Conservation (phyloP, 108 stramenopile genomes). For the Seminavis robusta region DNA sequence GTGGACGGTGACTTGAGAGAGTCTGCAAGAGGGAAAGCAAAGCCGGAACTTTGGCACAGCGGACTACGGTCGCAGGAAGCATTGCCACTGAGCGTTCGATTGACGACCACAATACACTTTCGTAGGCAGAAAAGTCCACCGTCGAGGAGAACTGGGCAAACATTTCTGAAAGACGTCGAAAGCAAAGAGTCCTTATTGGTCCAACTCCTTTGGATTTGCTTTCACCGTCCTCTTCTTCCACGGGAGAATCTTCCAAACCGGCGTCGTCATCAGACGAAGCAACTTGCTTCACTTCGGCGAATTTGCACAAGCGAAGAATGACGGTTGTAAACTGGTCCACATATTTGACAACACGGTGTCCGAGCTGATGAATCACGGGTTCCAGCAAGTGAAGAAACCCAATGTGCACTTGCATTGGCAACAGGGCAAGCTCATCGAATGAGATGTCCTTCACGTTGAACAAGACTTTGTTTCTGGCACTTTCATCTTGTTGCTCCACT, state of each 20-base stretch:
- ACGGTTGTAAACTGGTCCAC: slow-evolving; percentile 52
- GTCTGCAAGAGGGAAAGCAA: slow-evolving; percentile 52
- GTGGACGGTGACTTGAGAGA: slow-evolving; percentile 40
- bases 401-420: slow-evolving; percentile 53
- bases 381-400: slow-evolving; percentile 82
- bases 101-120: slow-evolving; percentile 49
- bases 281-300: slow-evolving; percentile 24
- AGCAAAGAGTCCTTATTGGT: slow-evolving; percentile 56
- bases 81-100: slow-evolving; percentile 44
- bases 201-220: too few relatives aligned
- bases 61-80: slow-evolving; percentile 67
- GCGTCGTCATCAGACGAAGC: background rate
- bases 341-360: slow-evolving; percentile 48
- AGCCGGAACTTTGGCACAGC: slow-evolving; percentile 66
- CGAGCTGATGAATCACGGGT: slow-evolving; percentile 71
- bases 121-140: slow-evolving; percentile 45
- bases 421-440: slow-evolving; percentile 16
- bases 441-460: slow-evolving; percentile 10
- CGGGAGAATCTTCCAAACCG: background rate
- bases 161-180: slow-evolving; percentile 58
- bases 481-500: slow-evolving; percentile 17
- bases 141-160: slow-evolving; percentile 53
- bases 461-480: slow-evolving; percentile 14
- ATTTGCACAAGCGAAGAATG: slow-evolving; percentile 45
- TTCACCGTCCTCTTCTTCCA: background rate